Evolutionary conservation across 441 rosid species (phyloP).

Genomic region (Gossypium trilobum): DNA sequence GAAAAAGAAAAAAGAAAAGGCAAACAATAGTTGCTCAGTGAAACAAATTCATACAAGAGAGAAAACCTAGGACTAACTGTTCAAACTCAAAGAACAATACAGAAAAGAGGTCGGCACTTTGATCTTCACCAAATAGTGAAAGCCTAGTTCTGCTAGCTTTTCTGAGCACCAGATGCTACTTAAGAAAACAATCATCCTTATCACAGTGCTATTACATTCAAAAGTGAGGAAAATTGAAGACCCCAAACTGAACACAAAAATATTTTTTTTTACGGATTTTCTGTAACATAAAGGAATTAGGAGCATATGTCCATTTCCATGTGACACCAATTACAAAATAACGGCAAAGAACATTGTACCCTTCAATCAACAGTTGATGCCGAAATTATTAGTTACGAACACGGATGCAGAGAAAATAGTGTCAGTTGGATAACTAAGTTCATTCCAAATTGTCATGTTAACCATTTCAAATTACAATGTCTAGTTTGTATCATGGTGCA

Average conservation of each 20-base stretch:
- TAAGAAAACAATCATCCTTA: background rate
- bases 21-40: background rate
- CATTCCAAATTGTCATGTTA: background rate
- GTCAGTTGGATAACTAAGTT: background rate
- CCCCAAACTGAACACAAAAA: background rate
- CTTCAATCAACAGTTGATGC: background rate
- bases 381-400: background rate
- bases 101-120: background rate
- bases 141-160: background rate
- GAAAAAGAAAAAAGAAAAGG: background rate
- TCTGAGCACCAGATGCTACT: background rate
- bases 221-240: background rate
- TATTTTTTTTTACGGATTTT: background rate
- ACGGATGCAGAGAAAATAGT: background rate
- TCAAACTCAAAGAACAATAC: background rate
- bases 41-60: background rate
- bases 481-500: background rate
- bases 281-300: background rate
- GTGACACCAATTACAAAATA: background rate
- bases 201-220: background rate
- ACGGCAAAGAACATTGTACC: background rate
- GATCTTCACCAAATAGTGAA: background rate
- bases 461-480: background rate
- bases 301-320: background rate
- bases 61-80: background rate